Base-by-base conservation (phyloP, 2,329 filamentous ascomycete genomes). In the Cercospora nicotianae region DNA sequence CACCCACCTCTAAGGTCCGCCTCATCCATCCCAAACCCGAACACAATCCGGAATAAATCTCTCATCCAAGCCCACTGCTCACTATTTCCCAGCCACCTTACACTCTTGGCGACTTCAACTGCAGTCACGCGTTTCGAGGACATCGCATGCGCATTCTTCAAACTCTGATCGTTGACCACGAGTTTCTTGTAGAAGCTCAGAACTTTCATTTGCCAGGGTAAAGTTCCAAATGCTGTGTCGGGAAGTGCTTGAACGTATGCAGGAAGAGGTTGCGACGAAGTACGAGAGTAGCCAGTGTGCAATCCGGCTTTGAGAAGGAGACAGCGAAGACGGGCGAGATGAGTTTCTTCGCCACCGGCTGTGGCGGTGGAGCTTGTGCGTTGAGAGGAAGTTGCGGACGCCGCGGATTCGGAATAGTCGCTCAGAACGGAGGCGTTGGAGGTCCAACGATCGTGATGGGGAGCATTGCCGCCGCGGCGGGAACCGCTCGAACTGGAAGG, bases 291-390 rank as follows among this genome's bases (percentile, higher is more conserved):
- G 10, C 93, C 93, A 3, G 91, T 87, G 76, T 94, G 94, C 82
- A 94, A 89, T 26, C 93, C 94, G 0, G 94, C 93, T 77, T 93
- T 93, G 48, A 96, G 83, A 39, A 96, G 83, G 9, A 97, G 85
- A 13, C 90, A 84, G 79, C 94, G 95, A 55, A 96, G 85, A 12
- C 92, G 88, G 10, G 88, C 86, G 39, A 96, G 85, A 73, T 95
- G 93, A 16, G 88, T 83, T 73, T 96, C 92, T 79, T 96, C 93
- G 2, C 84, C 83, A 13, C 86, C 81, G 1, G 89, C 87, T 0
- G 88, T 86, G 1, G 90, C 91, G 1, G 90, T 93, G 1, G 90
- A 89, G 0, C 91, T 92, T 75, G 89, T 92, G 26, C 88, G 85
- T 85, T 83, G 81, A 16, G 82, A 82, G 28, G 88, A 85, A 85